These are phyloP conservation scores for Porodaedalea pini DNA, from an alignment of 1,284 basidiomycete genomes.

Conservation along the genomic window DNA sequence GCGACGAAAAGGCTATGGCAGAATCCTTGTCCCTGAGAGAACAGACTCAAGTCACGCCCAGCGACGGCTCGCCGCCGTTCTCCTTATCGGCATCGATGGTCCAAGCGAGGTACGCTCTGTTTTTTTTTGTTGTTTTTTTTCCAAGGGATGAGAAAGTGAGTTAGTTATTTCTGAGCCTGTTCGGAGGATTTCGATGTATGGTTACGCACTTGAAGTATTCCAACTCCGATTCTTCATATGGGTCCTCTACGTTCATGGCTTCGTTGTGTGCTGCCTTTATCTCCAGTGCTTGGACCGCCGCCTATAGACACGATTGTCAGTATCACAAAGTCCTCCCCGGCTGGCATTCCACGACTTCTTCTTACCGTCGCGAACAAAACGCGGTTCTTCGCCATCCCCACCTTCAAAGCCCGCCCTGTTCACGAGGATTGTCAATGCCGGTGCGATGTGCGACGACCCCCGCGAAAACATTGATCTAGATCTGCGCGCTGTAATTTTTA, in stretches of 20 bases:
- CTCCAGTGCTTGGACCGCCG: conserved; percentile 5
- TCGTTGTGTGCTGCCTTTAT: conserved; percentile 14
- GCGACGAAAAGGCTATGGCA: no score
- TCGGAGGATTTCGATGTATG: no score
- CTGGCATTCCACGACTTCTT: not conserved
- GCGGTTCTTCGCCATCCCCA: conserved; percentile 15
- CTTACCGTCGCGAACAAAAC: conserved; percentile 17
- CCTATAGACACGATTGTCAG: conserved; percentile 1
- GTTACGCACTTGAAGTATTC: conserved; percentile 9
- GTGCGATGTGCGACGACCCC: no score
- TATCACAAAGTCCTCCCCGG: not conserved
- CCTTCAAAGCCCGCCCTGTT: conserved; percentile 11
- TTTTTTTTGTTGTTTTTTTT: not conserved
- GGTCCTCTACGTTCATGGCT: conserved; percentile 2
- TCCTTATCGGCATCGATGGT: conserved; percentile 10
- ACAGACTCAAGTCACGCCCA: not conserved
- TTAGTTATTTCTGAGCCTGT: no score
- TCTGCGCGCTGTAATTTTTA: no score
- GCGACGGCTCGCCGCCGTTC: conserved; percentile 7
- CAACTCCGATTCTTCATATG: conserved; percentile 3
- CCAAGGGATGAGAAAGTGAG: not conserved
- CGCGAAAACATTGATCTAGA: no score
- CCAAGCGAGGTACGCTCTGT: conserved; percentile 13
- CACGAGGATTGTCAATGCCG: not conserved
- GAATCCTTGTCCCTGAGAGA: no score